These are phyloP conservation scores for Elsinoe australis DNA, from an alignment of 2,329 filamentous ascomycete genomes.

Conservation along the genomic window DNA sequence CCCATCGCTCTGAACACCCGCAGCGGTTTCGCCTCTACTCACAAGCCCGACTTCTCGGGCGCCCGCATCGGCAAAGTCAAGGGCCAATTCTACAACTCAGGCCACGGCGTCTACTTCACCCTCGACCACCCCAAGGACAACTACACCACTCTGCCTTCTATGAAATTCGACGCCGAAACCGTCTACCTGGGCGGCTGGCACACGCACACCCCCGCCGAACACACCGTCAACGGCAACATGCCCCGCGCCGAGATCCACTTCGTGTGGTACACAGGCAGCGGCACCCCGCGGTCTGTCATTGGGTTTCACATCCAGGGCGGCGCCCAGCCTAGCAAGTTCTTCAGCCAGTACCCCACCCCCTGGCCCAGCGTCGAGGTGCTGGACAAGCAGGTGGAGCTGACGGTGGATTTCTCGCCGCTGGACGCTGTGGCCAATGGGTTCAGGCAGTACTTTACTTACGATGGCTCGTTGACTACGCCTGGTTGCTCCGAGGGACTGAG, in stretches of 20 bases:
- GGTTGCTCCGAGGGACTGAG: slow-evolving; percentile 14
- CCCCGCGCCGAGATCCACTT: slow-evolving; percentile 16
- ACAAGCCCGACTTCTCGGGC: slow-evolving; percentile 12
- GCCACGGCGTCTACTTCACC: slow-evolving; percentile 13
- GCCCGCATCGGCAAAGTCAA: slow-evolving; percentile 1
- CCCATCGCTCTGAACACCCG: slow-evolving; percentile 5
- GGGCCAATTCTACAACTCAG: slow-evolving; percentile 11
- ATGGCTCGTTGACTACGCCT: slow-evolving; percentile 15
- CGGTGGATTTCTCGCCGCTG: slow-evolving; percentile 2
- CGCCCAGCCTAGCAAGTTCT: background rate
- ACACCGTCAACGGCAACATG: slow-evolving; percentile 17
- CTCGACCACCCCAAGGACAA: slow-evolving; percentile 7
- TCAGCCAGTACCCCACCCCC: slow-evolving; percentile 7
- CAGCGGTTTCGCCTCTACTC: slow-evolving; percentile 6
- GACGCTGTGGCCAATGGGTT: background rate
- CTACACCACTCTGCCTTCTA: slow-evolving; percentile 4
- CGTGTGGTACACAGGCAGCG: slow-evolving; percentile 4
- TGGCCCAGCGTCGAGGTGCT: background rate
- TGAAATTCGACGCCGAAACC: slow-evolving; percentile 12
- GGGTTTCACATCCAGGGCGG: slow-evolving; percentile 7
- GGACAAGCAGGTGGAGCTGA: slow-evolving; percentile 15
- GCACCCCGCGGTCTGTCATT: slow-evolving; percentile 1
- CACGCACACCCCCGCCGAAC: slow-evolving; percentile 16
- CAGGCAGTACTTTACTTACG: slow-evolving; percentile 15
- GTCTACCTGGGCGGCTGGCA: slow-evolving; percentile 19